Conservation (phyloP, 2,329 filamentous ascomycete genomes). For the Talaromyces islandicus region DNA sequence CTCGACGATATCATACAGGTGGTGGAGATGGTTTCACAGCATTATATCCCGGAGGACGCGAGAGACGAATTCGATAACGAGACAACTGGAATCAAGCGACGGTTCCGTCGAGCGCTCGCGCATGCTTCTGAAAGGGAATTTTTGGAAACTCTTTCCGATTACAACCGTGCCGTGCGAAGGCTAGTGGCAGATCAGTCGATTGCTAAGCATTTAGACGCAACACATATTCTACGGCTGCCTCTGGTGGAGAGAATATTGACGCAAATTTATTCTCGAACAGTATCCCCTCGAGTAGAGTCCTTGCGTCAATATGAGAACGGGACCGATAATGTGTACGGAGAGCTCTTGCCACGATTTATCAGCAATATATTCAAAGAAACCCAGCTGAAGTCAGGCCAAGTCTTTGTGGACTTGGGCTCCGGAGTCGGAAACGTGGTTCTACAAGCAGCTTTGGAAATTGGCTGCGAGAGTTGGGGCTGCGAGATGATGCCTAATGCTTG, state of each 20-base stretch:
- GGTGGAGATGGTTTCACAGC: slow-evolving; percentile 63
- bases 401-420: slow-evolving; percentile 92
- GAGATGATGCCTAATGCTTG: slow-evolving; percentile 93
- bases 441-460: slow-evolving; percentile 86
- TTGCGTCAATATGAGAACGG: slow-evolving; percentile 83
- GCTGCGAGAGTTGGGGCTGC: slow-evolving; percentile 92
- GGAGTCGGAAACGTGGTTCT: slow-evolving; percentile 94
- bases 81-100: slow-evolving; percentile 66
- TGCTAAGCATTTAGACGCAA: slow-evolving; percentile 62
- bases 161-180: slow-evolving; percentile 65
- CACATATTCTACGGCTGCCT: slow-evolving; percentile 63
- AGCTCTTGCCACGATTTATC: slow-evolving; percentile 79
- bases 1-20: slow-evolving; percentile 66
- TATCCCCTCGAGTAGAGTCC: slow-evolving; percentile 79
- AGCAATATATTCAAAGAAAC: slow-evolving; percentile 75
- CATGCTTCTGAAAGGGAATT: slow-evolving; percentile 66
- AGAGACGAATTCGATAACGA: slow-evolving; percentile 64
- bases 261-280: slow-evolving; percentile 87
- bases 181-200: slow-evolving; percentile 67
- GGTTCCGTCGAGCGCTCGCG: slow-evolving; percentile 67
- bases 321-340: slow-evolving; percentile 90
- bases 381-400: slow-evolving; percentile 70
- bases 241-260: slow-evolving; percentile 75
- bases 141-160: slow-evolving; percentile 64
- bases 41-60: slow-evolving; percentile 70